Evolutionary conservation across 352 stramenopile genomes (phyloP), one percentile per base, ranked within the genome.

Genomic region (Peronospora farinosa): DNA sequence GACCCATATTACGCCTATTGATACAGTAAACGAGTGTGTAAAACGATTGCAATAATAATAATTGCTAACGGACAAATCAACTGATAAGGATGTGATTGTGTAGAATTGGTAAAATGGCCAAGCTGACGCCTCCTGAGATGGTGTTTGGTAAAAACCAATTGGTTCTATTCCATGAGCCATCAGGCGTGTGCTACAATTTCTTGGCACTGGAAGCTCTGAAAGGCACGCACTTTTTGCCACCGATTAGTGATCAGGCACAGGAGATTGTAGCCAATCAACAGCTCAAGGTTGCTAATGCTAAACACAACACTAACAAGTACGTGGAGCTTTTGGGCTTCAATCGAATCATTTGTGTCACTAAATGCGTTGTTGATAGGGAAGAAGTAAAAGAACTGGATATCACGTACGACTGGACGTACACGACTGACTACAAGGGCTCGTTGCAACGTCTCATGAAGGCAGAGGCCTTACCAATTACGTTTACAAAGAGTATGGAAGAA

Each of bases 131-230:
- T 17, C 81, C 81, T 11, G 81, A 92, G 72, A 92, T 92, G 81
- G 81, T 92, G 19, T 92, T 90, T 53, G 81, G 81, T 43, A 76
- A 85, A 50, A 92, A 92, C 55, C 81, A 92, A 51, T 44, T 92
- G 48, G 47, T 90, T 10, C 54, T 92, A 47, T 74, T 74, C 61
- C 81, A 92, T 57, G 71, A 85, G 43, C 62, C 74, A 1, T 77
- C 72, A 15, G 78, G 78, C 19, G 58, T 92, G 30, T 82, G 68
- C 54, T 85, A 86, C 66, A 85, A 81, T 51, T 92, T 92, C 17
- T 47, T 89, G 19, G 77, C 78, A 10, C 63, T 87, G 7, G 81
- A 92, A 42, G 78, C 81, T 46, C 65, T 92, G 17, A 85, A 86
- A 32, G 69, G 78, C 21, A 78, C 77, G 9, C 78, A 90, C 53